A percentile compares a stretch with the other conserved stretches of the same genome.
These are phyloP conservation scores for Ophiostoma perfectum DNA, from an alignment of 2,329 filamentous ascomycete species.

Conservation along the genomic window DNA sequence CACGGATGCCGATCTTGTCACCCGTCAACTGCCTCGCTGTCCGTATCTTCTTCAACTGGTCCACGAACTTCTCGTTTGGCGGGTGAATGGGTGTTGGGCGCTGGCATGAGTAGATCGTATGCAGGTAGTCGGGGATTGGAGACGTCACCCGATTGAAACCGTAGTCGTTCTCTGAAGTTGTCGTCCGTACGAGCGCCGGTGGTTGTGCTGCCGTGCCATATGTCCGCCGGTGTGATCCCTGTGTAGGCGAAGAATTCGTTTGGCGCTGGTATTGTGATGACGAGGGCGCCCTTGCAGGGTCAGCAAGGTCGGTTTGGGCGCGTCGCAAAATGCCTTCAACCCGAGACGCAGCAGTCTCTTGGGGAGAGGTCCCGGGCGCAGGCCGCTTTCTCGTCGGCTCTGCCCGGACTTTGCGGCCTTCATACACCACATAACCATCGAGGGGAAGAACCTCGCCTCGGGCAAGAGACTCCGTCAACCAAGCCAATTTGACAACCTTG, in stretches of 20 bases:
- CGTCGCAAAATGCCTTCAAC: constrained; percentile 32
- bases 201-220: not conserved
- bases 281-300: not conserved
- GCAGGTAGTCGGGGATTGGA: constrained; percentile 60
- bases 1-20: constrained; percentile 74
- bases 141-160: not conserved
- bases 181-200: not conserved
- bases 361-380: not conserved
- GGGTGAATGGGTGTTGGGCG: constrained; percentile 63
- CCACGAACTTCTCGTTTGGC: constrained; percentile 71
- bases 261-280: not conserved
- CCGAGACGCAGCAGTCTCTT: not conserved
- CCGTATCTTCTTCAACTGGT: constrained; percentile 67
- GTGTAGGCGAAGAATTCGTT: not conserved
- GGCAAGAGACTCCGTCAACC: constrained; percentile 52
- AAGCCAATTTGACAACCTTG: constrained; percentile 53
- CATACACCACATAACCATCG: constrained; percentile 50
- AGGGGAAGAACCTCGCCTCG: constrained; percentile 43
- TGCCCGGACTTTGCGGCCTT: constrained; percentile 34
- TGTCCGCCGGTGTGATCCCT: constrained; percentile 1
- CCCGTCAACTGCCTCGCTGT: constrained; percentile 63
- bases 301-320: constrained; percentile 28
- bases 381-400: not conserved
- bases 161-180: not conserved
- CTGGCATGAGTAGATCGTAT: constrained; percentile 71